Base-by-base conservation (phyloP, 2,329 filamentous ascomycete species). In the Endoconidiophora laricicola region DNA sequence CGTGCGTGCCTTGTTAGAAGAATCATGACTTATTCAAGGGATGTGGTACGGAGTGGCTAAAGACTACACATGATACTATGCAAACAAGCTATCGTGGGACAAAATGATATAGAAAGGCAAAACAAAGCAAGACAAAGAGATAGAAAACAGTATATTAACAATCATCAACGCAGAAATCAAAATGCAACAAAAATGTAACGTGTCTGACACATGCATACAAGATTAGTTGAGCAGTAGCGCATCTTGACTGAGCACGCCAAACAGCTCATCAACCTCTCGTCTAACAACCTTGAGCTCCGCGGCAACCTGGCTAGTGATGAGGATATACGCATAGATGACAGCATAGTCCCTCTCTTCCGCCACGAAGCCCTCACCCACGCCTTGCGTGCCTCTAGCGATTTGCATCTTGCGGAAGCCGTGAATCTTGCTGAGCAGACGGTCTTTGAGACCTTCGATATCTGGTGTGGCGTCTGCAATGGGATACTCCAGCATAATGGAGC, bases 401-500 rank as follows among this genome's bases (percentile, higher is more conserved):
- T 79, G 76, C 50, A 81, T 78, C 61, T 84, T 81, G 50, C 90
- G 73, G 64, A 91, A 96, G 59, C 83, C 78, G 58, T 93, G 91
- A 38, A 95, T 83, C 65, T 86, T 90, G 18, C 86, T 83, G 20
- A 98, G 70, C 43, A 96, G 68, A 52, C 84, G 72, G 61, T 98
- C 88, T 55, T 91, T 76, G 39, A 81, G 79, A 60, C 83, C 78
- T 46, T 83, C 78, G 29, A 93, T 83, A 54, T 81, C 87, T 0
- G 91, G 91, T 40, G 96, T 71, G 10, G 84, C 85, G 60, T 95
- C 87, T 36, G 83, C 90, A 52, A 98, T 71, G 0, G 91, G 88
- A 58, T 94, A 96, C 65, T 94, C 88, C 6, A 96, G 73, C 71
- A 94, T 94, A 67, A 96, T 79, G 12, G 85, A 94, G 40, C 84